Evolutionary conservation across 257 asterid genomes (phyloP), one percentile per base, ranked within the genome.

Genomic region (Jacaranda copaia): DNA sequence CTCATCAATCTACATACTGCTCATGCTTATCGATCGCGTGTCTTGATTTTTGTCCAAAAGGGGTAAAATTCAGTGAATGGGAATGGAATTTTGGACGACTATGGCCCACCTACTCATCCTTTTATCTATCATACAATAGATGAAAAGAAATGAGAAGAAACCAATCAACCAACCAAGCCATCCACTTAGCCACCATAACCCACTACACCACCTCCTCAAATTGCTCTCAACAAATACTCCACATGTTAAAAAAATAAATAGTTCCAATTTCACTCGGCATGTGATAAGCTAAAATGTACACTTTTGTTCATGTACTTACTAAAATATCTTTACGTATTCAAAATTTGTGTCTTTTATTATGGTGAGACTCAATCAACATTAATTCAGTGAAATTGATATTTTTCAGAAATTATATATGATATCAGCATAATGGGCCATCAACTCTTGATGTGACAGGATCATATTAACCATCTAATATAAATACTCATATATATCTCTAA

Each of bases 101-200:
- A 55, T 84, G 75, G 83, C 79, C 89, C 84, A 77, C 76, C 57
- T 65, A 19, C n/a, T 62, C 59, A 58, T 82, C 68, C 40, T 68
- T 64, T 60, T 49, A 81, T 65, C 62, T 77, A 74, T 76, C 25
- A 75, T 52, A 48, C 10, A 68, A 13, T 76, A 46, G 49, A 79
- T 61, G 42, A 70, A 78, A 62, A 16, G n/a, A 78, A 58, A 72
- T 70, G 59, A 69, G 46, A 83, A 60, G 69, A 74, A 78, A 78
- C 60, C 40, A 75, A 83, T 58, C 69, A 77, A 82, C 14, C 6
- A 70, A 74, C 70, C 78, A 76, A 76, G 46, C 69, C 72, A 68
- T 60, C 79, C 77, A 84, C 84, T 76, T 79, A 77, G 70, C 84
- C 77, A 83, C 77, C 82, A 66, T 66, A 49, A 40, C 25, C 70